Conservation (phyloP, 176 grass and related monocot species). For the Guadua angustifolia region DNA sequence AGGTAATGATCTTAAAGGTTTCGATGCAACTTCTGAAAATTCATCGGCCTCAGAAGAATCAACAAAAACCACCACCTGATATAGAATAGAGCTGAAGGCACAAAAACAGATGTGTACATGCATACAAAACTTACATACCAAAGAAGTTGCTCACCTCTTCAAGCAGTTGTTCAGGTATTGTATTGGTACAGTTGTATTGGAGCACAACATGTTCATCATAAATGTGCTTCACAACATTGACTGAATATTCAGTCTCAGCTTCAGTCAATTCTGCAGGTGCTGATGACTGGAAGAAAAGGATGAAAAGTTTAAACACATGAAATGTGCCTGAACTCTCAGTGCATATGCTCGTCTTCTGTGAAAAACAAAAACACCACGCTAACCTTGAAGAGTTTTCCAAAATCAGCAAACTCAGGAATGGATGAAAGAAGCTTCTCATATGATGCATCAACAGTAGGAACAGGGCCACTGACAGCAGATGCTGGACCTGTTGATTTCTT, state of each 20-base stretch:
- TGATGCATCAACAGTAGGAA: slow-evolving; percentile 67
- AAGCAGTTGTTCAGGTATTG: slow-evolving; percentile 95
- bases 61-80: slow-evolving; percentile 85
- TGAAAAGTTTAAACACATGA: slow-evolving; percentile 25
- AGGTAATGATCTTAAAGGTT: slow-evolving; percentile 75
- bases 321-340: neutral
- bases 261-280: slow-evolving; percentile 93
- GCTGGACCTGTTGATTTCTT: slow-evolving; percentile 76
- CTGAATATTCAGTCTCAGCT: slow-evolving; percentile 97
- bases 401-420: slow-evolving; percentile 84
- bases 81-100: slow-evolving; percentile 33
- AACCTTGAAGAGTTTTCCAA: slow-evolving; percentile 98
- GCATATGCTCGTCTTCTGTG: neutral
- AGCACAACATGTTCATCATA: slow-evolving; percentile 81
- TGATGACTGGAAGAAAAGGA: slow-evolving; percentile 73
- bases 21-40: slow-evolving; percentile 75
- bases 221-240: slow-evolving; percentile 95
- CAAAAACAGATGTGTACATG: slow-evolving; percentile 9
- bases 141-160: slow-evolving; percentile 64
- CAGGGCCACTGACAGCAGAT: slow-evolving; percentile 67
- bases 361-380: slow-evolving; percentile 19
- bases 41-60: slow-evolving; percentile 96
- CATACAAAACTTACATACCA: neutral
- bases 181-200: slow-evolving; percentile 98
- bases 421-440: slow-evolving; percentile 95